These are phyloP conservation scores for Hapsidospora chrysogenum DNA, from an alignment of 495 filamentous ascomycete species.

Conservation along the genomic window DNA sequence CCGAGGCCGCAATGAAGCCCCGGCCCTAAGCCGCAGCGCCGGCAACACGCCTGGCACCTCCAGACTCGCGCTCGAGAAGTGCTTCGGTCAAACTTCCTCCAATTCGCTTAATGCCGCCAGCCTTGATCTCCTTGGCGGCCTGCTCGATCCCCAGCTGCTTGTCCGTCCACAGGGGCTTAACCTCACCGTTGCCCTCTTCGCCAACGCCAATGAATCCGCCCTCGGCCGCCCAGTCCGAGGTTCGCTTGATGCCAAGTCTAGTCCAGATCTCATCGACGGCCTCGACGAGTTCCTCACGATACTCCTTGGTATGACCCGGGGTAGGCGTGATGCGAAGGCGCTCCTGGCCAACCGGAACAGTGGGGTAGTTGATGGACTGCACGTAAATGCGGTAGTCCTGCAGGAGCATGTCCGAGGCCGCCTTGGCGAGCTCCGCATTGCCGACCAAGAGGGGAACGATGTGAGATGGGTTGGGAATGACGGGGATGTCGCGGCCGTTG, in stretches of 20 bases:
- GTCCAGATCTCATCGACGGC: conserved; percentile 79
- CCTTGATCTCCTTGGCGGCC: conserved; percentile 31
- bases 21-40: conserved; percentile 5
- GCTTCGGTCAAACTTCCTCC: conserved; percentile 17
- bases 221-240: conserved; percentile 74
- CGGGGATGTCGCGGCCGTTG: conserved; percentile 69
- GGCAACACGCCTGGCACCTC: conserved; percentile 1
- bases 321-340: conserved; percentile 90
- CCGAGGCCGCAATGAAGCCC: background rate
- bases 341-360: conserved; percentile 90
- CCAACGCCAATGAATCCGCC: conserved; percentile 93
- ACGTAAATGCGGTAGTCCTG: conserved; percentile 88
- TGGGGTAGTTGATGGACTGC: conserved; percentile 97
- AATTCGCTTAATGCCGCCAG: conserved; percentile 7
- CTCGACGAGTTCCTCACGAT: conserved; percentile 67
- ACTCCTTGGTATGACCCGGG: conserved; percentile 70
- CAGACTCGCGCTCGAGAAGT: conserved; percentile 18
- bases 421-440: conserved; percentile 82
- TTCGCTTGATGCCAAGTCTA: conserved; percentile 75
- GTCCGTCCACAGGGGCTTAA: conserved; percentile 68
- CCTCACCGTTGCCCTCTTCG: conserved; percentile 34
- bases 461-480: conserved; percentile 93
- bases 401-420: conserved; percentile 75
- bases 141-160: conserved; percentile 59
- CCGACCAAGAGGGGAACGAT: conserved; percentile 91